phyloP scores from a whole-genome alignment of 225 moss, liverwort and hornwort species.

The Neckera pumila region DNA sequence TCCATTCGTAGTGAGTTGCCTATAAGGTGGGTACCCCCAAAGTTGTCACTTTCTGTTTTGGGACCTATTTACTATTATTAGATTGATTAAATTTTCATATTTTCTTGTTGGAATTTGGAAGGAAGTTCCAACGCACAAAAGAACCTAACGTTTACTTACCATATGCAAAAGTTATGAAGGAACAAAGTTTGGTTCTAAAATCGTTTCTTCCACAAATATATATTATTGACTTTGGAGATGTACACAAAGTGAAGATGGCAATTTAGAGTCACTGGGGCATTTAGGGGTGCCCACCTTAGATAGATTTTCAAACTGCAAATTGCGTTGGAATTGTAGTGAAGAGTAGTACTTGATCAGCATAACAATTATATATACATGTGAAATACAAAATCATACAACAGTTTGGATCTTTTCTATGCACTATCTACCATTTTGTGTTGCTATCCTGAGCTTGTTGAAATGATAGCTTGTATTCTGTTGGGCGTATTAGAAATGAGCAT shows the following conservation, averaged over 20 bases:
- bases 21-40: too few relatives aligned
- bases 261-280: background rate
- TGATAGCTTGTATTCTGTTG: background rate
- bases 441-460: too few relatives aligned
- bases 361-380: background rate
- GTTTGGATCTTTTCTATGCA: background rate
- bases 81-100: fast-evolving
- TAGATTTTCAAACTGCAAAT: background rate
- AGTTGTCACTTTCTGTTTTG: too few relatives aligned
- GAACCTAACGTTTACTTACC: fast-evolving
- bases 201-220: background rate
- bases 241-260: background rate
- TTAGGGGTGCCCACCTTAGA: too few relatives aligned
- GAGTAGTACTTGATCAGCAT: background rate
- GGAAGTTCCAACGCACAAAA: fast-evolving
- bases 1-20: too few relatives aligned
- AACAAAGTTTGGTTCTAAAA: fast-evolving
- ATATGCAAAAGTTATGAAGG: background rate
- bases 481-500: background rate
- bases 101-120: fast-evolving
- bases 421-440: background rate
- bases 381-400: background rate
- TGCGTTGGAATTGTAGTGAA: fast-evolving
- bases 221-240: background rate
- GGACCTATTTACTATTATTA: background rate